Conservation (phyloP, 345 rosid species). For the Heritiera fomes region DNA sequence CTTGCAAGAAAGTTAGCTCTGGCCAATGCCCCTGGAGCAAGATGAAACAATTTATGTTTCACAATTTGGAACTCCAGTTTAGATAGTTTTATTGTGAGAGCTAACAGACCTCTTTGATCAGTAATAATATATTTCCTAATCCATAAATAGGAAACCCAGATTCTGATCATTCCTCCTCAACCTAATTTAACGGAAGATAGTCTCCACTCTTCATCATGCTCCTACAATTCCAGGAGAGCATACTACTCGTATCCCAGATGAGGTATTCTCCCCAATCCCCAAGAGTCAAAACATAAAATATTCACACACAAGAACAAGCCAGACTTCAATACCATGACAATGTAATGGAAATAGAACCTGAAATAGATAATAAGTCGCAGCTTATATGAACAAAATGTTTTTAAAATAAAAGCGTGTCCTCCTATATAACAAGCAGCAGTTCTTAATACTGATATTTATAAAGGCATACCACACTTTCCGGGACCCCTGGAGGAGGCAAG, state of each 20-base stretch:
- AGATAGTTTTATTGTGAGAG: not conserved
- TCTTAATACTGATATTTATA: too few relatives aligned
- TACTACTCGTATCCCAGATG: not conserved
- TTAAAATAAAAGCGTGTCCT: too few relatives aligned
- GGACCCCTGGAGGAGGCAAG: constrained; percentile 88
- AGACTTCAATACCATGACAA: too few relatives aligned
- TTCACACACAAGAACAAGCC: too few relatives aligned
- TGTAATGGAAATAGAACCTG: too few relatives aligned
- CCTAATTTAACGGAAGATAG: not conserved
- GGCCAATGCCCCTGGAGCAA: not conserved
- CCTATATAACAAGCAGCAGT: too few relatives aligned
- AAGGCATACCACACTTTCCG: constrained; percentile 85
- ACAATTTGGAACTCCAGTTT: not conserved
- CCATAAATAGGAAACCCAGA: not conserved
- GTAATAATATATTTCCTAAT: not conserved
- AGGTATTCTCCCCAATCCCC: not conserved
- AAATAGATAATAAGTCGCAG: too few relatives aligned
- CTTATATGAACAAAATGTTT: too few relatives aligned
- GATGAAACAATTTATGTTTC: not conserved
- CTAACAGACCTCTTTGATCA: not conserved
- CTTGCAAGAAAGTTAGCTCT: not conserved
- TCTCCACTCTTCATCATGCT: not conserved
- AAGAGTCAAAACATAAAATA: too few relatives aligned
- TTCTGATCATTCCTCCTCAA: not conserved
- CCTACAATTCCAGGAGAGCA: not conserved